A percentile compares a stretch with the other conserved stretches of the same genome.
Conservation (phyloP, 768 basidiomycete species). For the Russula sp. region DNA sequence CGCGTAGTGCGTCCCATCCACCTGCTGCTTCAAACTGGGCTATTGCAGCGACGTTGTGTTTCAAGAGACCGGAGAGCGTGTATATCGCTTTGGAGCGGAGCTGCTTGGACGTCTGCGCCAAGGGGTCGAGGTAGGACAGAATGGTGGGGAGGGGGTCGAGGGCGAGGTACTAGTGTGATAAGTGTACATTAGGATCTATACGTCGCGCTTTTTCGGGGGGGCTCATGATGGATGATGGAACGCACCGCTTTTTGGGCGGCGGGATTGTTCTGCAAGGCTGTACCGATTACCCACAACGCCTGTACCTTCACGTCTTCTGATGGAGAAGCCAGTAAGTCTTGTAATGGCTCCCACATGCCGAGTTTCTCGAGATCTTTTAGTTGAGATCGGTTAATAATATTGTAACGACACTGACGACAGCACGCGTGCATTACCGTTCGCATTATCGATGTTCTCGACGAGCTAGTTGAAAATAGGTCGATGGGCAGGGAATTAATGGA, state of each 20-base stretch:
- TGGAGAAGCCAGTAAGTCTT: conserved; percentile 57
- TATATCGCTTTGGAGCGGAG: conserved; percentile 82
- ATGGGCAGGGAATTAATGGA: neutral
- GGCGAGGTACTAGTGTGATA: conserved; percentile 51
- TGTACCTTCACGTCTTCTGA: conserved; percentile 63
- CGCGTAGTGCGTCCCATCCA: conserved; percentile 65
- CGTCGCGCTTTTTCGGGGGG: neutral
- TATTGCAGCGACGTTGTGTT: conserved; percentile 72
- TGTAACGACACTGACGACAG: neutral
- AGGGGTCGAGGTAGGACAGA: conserved; percentile 57
- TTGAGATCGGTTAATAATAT: conserved; percentile 3
- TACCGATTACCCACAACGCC: conserved; percentile 83
- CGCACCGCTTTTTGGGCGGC: conserved; percentile 72
- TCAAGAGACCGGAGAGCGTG: conserved; percentile 70
- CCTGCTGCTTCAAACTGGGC: conserved; percentile 46
- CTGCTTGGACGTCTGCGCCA: conserved; percentile 46
- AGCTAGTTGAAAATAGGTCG: conserved; percentile 45
- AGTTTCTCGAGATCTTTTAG: conserved; percentile 67
- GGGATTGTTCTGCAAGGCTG: conserved; percentile 88
- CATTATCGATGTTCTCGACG: conserved; percentile 87
- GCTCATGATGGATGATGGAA: conserved; percentile 20
- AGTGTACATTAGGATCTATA: neutral
- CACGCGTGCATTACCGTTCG: conserved; percentile 55
- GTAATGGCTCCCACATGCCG: conserved; percentile 75
- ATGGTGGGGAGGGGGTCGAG: conserved; percentile 65